phyloP scores from a whole-genome alignment of 129 eudicot genomes.

The Chrysanthemum makinoi region DNA sequence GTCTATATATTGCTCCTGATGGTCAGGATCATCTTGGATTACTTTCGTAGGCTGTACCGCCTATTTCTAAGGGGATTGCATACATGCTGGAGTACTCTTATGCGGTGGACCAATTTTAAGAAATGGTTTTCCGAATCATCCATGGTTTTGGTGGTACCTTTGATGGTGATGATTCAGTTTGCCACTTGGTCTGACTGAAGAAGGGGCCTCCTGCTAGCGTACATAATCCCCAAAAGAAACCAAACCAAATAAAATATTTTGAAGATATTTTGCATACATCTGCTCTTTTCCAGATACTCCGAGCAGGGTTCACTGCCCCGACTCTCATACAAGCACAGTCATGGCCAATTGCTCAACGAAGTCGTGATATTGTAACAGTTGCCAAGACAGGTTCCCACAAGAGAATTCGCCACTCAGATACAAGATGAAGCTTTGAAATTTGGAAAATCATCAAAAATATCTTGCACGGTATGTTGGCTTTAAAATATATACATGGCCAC shows the following conservation, averaged over 20 bases:
- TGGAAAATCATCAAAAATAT: slow-evolving; percentile 66
- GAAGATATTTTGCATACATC: slow-evolving; percentile 17
- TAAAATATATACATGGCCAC: background rate
- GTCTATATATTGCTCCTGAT: slow-evolving; percentile 24
- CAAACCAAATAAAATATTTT: slow-evolving; percentile 22
- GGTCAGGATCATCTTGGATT: slow-evolving; percentile 20
- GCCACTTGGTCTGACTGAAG: slow-evolving; percentile 78
- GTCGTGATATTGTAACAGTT: slow-evolving; percentile 86
- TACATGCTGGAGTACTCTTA: slow-evolving; percentile 58
- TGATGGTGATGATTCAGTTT: slow-evolving; percentile 69
- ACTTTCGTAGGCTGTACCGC: slow-evolving; percentile 12
- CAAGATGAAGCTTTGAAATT: slow-evolving; percentile 94
- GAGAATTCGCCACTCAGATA: slow-evolving; percentile 95
- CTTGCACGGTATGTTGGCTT: slow-evolving; percentile 69
- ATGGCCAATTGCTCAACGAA: slow-evolving; percentile 95
- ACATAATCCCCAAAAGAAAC: slow-evolving; percentile 31
- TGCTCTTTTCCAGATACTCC: slow-evolving; percentile 56
- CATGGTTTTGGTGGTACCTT: slow-evolving; percentile 57
- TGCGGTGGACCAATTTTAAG: slow-evolving; percentile 53
- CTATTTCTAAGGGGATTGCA: slow-evolving; percentile 43
- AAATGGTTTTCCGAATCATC: slow-evolving; percentile 73
- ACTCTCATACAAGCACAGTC: slow-evolving; percentile 98
- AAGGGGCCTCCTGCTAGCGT: slow-evolving; percentile 51
- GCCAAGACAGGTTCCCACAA: slow-evolving; percentile 98
- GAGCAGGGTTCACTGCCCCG: slow-evolving; percentile 88